phyloP scores from a whole-genome alignment of 2,329 filamentous ascomycete genomes.

The Alternaria metachromatica region DNA sequence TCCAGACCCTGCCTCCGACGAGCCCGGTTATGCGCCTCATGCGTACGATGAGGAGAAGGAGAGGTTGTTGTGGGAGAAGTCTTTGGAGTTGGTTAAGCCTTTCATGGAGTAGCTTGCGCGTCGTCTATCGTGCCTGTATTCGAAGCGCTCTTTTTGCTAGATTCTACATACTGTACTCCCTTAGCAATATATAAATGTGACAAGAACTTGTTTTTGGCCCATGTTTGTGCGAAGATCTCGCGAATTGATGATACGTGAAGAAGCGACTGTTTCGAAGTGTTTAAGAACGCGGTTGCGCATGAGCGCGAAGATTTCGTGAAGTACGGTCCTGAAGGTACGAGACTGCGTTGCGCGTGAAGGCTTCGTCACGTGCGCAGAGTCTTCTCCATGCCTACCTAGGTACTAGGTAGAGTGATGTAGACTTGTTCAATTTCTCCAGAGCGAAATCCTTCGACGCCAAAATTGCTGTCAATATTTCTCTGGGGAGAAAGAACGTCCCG shows the following conservation, averaged over 20 bases:
- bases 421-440: neutral
- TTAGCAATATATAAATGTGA: neutral
- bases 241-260: neutral
- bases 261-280: neutral
- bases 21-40: conserved; percentile 34
- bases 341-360: neutral
- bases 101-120: neutral
- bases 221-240: neutral
- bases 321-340: neutral
- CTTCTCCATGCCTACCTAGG: neutral
- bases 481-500: neutral
- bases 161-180: neutral
- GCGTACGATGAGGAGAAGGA: conserved; percentile 54
- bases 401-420: neutral
- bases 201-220: neutral
- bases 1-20: neutral
- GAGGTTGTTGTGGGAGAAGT: conserved; percentile 53
- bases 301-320: neutral
- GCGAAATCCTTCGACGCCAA: neutral
- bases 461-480: neutral
- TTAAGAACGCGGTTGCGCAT: neutral
- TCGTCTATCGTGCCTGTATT: neutral
- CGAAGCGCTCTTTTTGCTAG: neutral
- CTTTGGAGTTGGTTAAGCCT: conserved; percentile 18
- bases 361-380: neutral